Conservation (phyloP, 495 filamentous ascomycete genomes). For the Trichoderma asperelloides region DNA sequence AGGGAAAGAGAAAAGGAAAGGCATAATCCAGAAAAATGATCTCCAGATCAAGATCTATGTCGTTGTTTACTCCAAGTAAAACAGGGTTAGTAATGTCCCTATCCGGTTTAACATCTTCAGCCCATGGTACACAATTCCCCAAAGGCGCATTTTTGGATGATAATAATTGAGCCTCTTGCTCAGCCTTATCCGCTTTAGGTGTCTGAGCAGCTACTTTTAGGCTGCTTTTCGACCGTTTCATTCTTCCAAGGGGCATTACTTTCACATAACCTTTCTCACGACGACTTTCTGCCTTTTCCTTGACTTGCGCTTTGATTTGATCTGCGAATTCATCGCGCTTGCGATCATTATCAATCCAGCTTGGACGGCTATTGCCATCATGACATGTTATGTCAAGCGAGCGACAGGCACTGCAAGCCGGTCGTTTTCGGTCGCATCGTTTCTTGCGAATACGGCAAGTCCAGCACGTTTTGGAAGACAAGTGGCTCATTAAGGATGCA, state of each 20-base stretch:
- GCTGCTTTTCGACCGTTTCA: not conserved
- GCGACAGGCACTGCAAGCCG: conserved; percentile 37
- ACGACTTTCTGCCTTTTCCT: conserved; percentile 33
- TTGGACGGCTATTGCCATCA: conserved; percentile 37
- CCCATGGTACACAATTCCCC: not conserved
- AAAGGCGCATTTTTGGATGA: not conserved
- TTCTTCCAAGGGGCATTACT: not conserved
- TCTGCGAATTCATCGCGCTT: conserved; percentile 40
- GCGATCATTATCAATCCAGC: conserved; percentile 46
- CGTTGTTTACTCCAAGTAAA: not conserved
- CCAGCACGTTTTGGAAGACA: conserved; percentile 30
- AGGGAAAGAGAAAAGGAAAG: conserved; percentile 46
- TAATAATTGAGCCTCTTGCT: too few relatives aligned
- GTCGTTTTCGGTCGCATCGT: conserved; percentile 42
- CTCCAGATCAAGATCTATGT: conserved; percentile 21
- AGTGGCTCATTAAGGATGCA: not conserved
- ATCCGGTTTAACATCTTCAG: not conserved
- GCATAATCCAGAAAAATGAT: conserved; percentile 45
- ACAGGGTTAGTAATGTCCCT: not conserved
- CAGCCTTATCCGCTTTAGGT: not conserved
- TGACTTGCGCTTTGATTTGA: conserved; percentile 41
- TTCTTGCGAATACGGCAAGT: conserved; percentile 47
- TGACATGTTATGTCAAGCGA: conserved; percentile 41
- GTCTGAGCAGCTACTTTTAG: not conserved
- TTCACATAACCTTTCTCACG: conserved; percentile 20